These are phyloP conservation scores for Saccharomycopsis javanensis DNA, from an alignment of 805 yeast species.

Conservation along the genomic window DNA sequence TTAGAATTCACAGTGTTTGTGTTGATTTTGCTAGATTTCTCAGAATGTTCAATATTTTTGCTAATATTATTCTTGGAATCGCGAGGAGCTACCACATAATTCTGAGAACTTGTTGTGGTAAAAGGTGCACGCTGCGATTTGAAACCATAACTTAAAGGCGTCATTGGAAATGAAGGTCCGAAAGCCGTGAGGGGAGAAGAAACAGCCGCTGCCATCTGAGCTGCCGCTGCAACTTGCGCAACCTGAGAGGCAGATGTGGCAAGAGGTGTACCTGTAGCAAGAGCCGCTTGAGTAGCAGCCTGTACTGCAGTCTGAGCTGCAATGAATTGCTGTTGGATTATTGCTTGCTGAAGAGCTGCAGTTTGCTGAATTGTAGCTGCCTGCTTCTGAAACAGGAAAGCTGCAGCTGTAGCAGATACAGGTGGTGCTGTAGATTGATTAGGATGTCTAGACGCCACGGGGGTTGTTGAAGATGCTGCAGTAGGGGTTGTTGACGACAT, in stretches of 20 bases:
- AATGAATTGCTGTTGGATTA: not conserved
- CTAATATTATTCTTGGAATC: constrained; percentile 6
- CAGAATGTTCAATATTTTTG: constrained; percentile 3
- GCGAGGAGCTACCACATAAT: constrained; percentile 14
- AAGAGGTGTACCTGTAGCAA: constrained; percentile 9
- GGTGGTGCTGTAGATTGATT: not conserved
- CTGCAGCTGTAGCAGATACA: not conserved
- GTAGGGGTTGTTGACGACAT: not conserved
- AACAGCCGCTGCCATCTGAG: constrained; percentile 11
- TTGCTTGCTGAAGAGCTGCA: not conserved
- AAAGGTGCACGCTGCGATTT: constrained; percentile 2
- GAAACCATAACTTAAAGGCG: constrained; percentile 17
- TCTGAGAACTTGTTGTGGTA: constrained; percentile 9
- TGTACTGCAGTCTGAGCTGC: constrained; percentile 1
- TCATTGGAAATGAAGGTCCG: constrained; percentile 9
- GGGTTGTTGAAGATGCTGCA: not conserved
- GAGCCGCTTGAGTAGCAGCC: not conserved
- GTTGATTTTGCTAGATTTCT: too few relatives aligned
- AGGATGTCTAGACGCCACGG: not conserved
- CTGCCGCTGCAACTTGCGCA: not conserved
- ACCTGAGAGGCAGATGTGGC: constrained; percentile 1
- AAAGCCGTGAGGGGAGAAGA: not conserved
- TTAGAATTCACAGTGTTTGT: too few relatives aligned
- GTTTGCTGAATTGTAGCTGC: not conserved
- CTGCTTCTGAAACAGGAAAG: not conserved